phyloP scores from a whole-genome alignment of 2,329 filamentous ascomycete species.

The Talaromyces amestolkiae region DNA sequence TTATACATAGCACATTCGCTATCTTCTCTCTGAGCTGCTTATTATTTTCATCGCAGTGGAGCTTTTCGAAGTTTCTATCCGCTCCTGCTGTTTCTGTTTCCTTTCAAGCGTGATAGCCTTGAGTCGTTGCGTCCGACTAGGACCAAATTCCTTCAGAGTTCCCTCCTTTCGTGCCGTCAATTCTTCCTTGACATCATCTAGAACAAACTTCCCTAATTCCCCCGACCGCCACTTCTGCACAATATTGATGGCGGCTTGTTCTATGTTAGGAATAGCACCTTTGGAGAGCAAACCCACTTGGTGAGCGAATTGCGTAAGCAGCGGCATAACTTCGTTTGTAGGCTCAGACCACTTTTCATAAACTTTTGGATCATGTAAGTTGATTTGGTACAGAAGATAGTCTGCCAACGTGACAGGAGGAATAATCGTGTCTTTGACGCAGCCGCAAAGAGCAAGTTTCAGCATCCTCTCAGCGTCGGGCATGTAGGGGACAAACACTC shows the following conservation, averaged over 20 bases:
- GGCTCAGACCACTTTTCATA: slow-evolving; percentile 66
- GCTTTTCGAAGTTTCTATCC: slow-evolving; percentile 1
- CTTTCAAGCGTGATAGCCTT: slow-evolving; percentile 35
- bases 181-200: slow-evolving; percentile 71
- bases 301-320: slow-evolving; percentile 68
- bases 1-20: slow-evolving; percentile 1
- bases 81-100: slow-evolving; percentile 23
- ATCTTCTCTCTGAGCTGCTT: slow-evolving; percentile 19
- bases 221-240: slow-evolving; percentile 80
- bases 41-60: slow-evolving; percentile 20
- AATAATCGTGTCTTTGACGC: slow-evolving; percentile 86
- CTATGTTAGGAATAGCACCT: slow-evolving; percentile 67
- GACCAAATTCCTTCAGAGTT: slow-evolving; percentile 30
- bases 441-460: slow-evolving; percentile 86
- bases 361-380: slow-evolving; percentile 59
- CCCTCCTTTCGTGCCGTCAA: slow-evolving; percentile 50
- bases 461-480: slow-evolving; percentile 83
- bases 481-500: slow-evolving; percentile 92
- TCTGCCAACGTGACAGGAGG: slow-evolving; percentile 76
- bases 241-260: slow-evolving; percentile 74
- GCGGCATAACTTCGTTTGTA: slow-evolving; percentile 77
- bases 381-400: slow-evolving; percentile 84
- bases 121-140: slow-evolving; percentile 46
- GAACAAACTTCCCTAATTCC: slow-evolving; percentile 68
- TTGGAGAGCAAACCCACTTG: slow-evolving; percentile 74